These are phyloP conservation scores for Amanita jacksonii DNA, from an alignment of 768 basidiomycete genomes.

Conservation along the genomic window DNA sequence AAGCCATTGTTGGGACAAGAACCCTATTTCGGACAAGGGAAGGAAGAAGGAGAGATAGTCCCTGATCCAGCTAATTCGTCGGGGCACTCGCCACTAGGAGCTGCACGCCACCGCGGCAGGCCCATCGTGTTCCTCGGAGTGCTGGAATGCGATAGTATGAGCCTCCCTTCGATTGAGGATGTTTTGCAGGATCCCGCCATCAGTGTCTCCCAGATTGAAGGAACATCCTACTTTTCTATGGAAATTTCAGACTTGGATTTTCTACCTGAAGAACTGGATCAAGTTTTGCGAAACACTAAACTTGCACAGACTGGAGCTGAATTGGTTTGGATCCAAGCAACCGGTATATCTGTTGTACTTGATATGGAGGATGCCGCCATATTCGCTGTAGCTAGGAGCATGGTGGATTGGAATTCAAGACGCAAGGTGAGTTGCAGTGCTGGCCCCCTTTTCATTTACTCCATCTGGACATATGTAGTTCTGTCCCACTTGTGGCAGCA, in stretches of 20 bases:
- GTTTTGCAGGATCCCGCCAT: conserved; percentile 50
- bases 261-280: conserved; percentile 22
- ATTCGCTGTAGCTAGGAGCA: conserved; percentile 66
- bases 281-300: conserved; percentile 29
- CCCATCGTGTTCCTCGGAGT: conserved; percentile 76
- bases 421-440: conserved; percentile 51
- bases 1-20: conserved; percentile 52
- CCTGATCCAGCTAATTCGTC: conserved; percentile 19
- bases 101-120: conserved; percentile 47
- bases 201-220: conserved; percentile 53
- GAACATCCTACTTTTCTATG: conserved; percentile 80
- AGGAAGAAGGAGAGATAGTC: conserved; percentile 31
- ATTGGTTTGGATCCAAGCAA: conserved; percentile 57
- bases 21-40: conserved; percentile 65
- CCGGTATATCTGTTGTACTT: conserved; percentile 45
- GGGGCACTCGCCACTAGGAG: conserved; percentile 24
- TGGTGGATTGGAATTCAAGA: conserved; percentile 90
- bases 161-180: conserved; percentile 51
- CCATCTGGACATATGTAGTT: conserved; percentile 39
- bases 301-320: conserved; percentile 29
- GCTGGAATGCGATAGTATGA: conserved; percentile 42
- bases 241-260: conserved; percentile 52
- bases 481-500: conserved; percentile 81
- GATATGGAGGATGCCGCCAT: conserved; percentile 61
- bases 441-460: not conserved